Evolutionary conservation across 2,329 filamentous ascomycete species (phyloP).

Genomic region (Trematosphaeria pertusa): DNA sequence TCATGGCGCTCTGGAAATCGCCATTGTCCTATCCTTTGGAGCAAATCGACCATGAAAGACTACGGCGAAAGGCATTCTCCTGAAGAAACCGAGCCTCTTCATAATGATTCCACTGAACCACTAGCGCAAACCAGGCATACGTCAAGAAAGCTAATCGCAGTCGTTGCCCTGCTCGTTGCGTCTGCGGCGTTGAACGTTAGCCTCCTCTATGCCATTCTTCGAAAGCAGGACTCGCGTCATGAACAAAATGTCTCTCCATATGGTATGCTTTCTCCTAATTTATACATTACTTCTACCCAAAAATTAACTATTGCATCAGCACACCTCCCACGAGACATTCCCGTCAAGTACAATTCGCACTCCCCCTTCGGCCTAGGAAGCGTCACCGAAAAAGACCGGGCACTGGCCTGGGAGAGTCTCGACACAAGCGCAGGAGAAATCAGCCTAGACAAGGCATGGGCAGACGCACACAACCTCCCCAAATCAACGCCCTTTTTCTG

Average conservation of each 20-base stretch:
- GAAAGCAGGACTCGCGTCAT: neutral
- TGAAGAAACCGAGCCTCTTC: neutral
- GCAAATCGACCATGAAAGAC: neutral
- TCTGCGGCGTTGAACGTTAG: neutral
- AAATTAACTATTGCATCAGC: neutral
- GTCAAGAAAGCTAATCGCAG: neutral
- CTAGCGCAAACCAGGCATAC: neutral
- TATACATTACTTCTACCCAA: neutral
- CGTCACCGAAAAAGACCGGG: neutral
- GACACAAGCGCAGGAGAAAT: conserved; percentile 1
- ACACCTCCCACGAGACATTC: neutral
- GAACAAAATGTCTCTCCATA: conserved; percentile 1
- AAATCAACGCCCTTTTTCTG: conserved; percentile 1
- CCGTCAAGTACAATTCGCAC: neutral
- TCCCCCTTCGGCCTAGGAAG: neutral
- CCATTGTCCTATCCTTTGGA: too few species aligned
- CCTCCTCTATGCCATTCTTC: neutral
- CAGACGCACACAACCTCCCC: neutral
- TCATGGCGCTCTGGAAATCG: too few species aligned
- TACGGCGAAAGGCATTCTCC: neutral
- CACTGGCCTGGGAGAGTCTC: neutral
- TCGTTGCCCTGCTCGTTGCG: neutral
- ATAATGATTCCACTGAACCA: neutral
- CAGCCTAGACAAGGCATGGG: neutral
- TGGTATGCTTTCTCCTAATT: neutral